phyloP scores from a whole-genome alignment of 139 green algal species.

The Haematococcus sp. region DNA sequence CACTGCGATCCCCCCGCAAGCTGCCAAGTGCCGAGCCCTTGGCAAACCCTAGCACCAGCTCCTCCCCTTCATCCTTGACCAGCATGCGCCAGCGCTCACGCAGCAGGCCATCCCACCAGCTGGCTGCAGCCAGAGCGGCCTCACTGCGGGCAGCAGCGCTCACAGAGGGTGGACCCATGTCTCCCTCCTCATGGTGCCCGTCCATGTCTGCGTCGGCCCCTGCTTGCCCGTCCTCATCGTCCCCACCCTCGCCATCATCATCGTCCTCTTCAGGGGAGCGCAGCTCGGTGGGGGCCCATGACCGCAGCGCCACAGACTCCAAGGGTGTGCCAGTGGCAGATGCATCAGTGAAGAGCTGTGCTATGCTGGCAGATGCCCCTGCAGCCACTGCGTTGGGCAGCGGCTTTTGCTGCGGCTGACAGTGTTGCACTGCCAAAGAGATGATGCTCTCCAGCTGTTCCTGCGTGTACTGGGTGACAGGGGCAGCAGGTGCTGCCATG shows the following conservation, averaged over 20 bases:
- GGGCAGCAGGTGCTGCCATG: too few species aligned
- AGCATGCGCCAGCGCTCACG: conserved; percentile 5
- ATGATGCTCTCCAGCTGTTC: conserved; percentile 3
- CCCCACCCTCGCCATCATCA: conserved; percentile 31
- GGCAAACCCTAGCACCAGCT: background rate
- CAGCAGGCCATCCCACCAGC: conserved; percentile 12
- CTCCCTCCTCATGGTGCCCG: background rate
- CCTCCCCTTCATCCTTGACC: background rate
- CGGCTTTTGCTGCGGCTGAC: background rate
- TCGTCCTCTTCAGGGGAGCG: conserved; percentile 3
- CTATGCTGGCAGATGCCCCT: too few species aligned
- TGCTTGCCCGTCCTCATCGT: conserved; percentile 2
- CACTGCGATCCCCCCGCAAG: conserved; percentile 17
- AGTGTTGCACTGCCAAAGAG: background rate
- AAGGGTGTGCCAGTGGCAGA: too few species aligned
- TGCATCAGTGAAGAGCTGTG: too few species aligned
- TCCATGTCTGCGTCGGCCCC: background rate
- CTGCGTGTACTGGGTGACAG: background rate
- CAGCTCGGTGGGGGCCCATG: too few species aligned
- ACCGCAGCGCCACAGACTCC: too few species aligned
- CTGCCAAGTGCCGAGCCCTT: background rate
- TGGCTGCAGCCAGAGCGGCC: background rate
- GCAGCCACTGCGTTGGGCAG: background rate
- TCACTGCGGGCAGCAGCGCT: background rate
- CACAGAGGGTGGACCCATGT: background rate